Percentiles rank a stretch among this genome's conserved stretches.
phyloP scores from a whole-genome alignment of 495 filamentous ascomycete genomes.

The Sordaria brevicollis region DNA sequence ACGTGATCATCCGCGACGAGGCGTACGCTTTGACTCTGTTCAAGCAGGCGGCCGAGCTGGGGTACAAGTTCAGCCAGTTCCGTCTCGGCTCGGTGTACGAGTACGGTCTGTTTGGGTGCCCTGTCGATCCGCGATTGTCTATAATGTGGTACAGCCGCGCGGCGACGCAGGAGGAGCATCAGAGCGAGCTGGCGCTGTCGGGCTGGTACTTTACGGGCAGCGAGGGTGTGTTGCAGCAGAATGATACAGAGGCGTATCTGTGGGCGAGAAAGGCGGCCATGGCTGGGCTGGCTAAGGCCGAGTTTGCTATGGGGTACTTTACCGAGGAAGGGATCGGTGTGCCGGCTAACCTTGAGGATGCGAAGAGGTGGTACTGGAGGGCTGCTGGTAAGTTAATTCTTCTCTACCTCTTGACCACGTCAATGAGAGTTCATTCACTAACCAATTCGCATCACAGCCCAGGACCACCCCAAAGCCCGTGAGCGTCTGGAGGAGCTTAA shows the following conservation, averaged over 20 bases:
- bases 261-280: constrained; percentile 92
- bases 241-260: constrained; percentile 90
- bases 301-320: constrained; percentile 98
- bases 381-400: constrained; percentile 73
- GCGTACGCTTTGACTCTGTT: constrained; percentile 69
- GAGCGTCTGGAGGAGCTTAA: constrained; percentile 90
- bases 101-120: constrained; percentile 74
- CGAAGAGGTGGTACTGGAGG: constrained; percentile 96
- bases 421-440: constrained; percentile 2
- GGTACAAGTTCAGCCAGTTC: constrained; percentile 93
- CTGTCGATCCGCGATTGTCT: constrained; percentile 68
- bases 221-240: constrained; percentile 80
- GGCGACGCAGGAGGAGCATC: constrained; percentile 88
- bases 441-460: constrained; percentile 46
- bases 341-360: constrained; percentile 77
- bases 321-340: constrained; percentile 93
- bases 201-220: constrained; percentile 95
- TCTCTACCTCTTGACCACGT: neutral
- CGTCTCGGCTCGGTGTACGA: constrained; percentile 80
- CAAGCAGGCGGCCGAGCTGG: constrained; percentile 76
- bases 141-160: constrained; percentile 92
- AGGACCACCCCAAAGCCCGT: constrained; percentile 86
- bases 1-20: constrained; percentile 70
- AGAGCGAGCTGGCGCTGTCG: constrained; percentile 81
- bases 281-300: constrained; percentile 76